Percentiles rank a stretch among this genome's conserved stretches.
phyloP scores from a whole-genome alignment of 768 basidiomycete genomes.

The Sarcodon sp. region DNA sequence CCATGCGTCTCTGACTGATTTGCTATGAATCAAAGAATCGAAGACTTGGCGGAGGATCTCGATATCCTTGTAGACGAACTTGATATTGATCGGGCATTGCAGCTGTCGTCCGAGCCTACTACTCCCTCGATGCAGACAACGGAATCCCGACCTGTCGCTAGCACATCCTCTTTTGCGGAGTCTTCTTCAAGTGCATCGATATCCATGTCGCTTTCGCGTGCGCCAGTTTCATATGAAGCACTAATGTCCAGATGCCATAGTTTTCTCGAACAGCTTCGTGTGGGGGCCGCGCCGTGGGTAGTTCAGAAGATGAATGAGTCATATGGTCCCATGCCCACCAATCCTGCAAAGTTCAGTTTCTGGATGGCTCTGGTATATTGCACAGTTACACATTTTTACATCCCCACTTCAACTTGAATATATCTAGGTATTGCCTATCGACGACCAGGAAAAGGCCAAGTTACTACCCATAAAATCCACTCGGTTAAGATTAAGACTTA shows the following conservation, averaged over 20 bases:
- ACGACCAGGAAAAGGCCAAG: slow-evolving; percentile 81
- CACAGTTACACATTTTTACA: background rate
- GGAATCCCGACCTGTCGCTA: too few species aligned
- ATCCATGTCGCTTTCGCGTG: background rate
- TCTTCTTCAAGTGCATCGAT: background rate
- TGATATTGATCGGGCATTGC: background rate
- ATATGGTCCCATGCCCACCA: slow-evolving; percentile 64
- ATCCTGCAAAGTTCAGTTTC: slow-evolving; percentile 65
- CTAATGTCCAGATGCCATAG: slow-evolving; percentile 42
- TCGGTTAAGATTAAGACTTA: slow-evolving; percentile 66
- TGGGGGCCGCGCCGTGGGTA: slow-evolving; percentile 85
- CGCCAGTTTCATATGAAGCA: slow-evolving; percentile 6
- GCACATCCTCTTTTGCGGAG: background rate
- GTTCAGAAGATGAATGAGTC: slow-evolving; percentile 74
- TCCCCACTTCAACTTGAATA: background rate
- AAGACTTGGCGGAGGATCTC: slow-evolving; percentile 7
- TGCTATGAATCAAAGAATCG: slow-evolving; percentile 10
- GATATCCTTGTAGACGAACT: background rate
- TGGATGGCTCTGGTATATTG: slow-evolving; percentile 72
- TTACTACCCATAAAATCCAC: slow-evolving; percentile 73
- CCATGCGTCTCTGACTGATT: background rate
- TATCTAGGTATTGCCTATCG: slow-evolving; percentile 63
- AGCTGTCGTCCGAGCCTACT: too few species aligned
- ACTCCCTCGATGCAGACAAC: too few species aligned
- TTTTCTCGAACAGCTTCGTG: slow-evolving; percentile 47